Conservation (phyloP, 2,329 filamentous ascomycete species). For the Diaporthe citrichinensis region DNA sequence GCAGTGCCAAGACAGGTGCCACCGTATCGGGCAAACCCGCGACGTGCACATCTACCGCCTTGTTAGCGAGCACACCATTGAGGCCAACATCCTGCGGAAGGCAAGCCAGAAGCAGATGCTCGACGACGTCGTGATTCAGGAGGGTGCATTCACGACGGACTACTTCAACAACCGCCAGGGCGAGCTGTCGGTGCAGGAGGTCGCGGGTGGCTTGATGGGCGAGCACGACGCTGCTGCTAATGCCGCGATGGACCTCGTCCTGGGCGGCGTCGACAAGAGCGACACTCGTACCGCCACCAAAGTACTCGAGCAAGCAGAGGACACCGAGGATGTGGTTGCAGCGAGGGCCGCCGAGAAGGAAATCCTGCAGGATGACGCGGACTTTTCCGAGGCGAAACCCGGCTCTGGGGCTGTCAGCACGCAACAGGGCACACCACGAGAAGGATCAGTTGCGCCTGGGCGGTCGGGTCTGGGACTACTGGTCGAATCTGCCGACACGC, state of each 20-base stretch:
- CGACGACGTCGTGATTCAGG: constrained; percentile 98
- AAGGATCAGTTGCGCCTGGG: constrained; percentile 53
- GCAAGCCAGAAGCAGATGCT: constrained; percentile 98
- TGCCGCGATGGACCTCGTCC: constrained; percentile 87
- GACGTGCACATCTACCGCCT: constrained; percentile 99
- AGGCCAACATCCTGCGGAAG: constrained; percentile 97
- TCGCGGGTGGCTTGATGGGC: constrained; percentile 71
- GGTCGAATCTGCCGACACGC: constrained; percentile 53
- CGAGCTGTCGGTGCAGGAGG: constrained; percentile 78
- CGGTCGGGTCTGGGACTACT: constrained; percentile 56
- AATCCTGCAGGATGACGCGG: constrained; percentile 86
- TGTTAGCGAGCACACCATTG: constrained; percentile 93
- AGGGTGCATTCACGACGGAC: constrained; percentile 97
- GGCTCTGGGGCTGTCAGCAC: constrained; percentile 65
- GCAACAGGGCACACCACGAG: constrained; percentile 65
- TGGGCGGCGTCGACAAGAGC: constrained; percentile 75
- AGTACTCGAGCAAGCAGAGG: constrained; percentile 90
- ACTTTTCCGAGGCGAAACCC: constrained; percentile 79
- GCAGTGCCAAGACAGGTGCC: constrained; percentile 96
- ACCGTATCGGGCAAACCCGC: constrained; percentile 96
- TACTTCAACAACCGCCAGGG: constrained; percentile 77
- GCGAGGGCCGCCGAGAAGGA: constrained; percentile 92
- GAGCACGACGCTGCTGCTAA: constrained; percentile 80
- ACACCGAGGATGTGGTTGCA: constrained; percentile 90
- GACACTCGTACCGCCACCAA: constrained; percentile 75